Conservation (phyloP, 345 rosid species). For the Dipteronia sinensis region DNA sequence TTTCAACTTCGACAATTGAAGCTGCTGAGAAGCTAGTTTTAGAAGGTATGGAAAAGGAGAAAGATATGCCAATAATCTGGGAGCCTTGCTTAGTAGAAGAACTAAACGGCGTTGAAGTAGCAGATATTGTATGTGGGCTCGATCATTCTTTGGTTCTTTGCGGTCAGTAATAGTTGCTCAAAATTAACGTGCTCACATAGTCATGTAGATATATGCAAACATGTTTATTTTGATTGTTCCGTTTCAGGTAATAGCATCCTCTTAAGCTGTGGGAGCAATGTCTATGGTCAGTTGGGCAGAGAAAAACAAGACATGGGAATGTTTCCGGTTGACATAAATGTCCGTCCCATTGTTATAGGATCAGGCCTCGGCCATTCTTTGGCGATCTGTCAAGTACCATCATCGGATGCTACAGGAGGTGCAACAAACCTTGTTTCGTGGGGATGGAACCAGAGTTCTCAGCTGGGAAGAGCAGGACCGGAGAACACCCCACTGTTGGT, state of each 20-base stretch:
- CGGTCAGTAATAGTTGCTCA: constrained; percentile 40
- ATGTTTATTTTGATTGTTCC: constrained; percentile 12
- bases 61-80: constrained; percentile 82
- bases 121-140: constrained; percentile 76
- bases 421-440: constrained; percentile 52
- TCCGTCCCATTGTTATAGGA: constrained; percentile 44
- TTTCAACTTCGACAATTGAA: constrained; percentile 37
- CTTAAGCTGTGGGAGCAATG: constrained; percentile 77
- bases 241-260: constrained; percentile 67
- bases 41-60: constrained; percentile 79
- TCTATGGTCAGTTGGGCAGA: constrained; percentile 86
- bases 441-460: constrained; percentile 88
- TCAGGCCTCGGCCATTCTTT: constrained; percentile 95
- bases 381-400: constrained; percentile 50
- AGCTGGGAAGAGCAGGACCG: constrained; percentile 74
- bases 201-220: background rate
- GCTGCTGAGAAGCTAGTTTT: constrained; percentile 62
- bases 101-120: constrained; percentile 44
- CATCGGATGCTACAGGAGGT: constrained; percentile 29
- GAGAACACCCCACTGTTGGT: constrained; percentile 52
- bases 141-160: constrained; percentile 88
- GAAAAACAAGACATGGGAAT: constrained; percentile 57
- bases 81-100: constrained; percentile 76
- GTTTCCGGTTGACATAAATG: constrained; percentile 52
- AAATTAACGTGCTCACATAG: constrained; percentile 1